Percentiles rank a stretch among this genome's conserved stretches.
phyloP scores from a whole-genome alignment of 768 basidiomycete genomes.

The Kockovaella imperatae region DNA sequence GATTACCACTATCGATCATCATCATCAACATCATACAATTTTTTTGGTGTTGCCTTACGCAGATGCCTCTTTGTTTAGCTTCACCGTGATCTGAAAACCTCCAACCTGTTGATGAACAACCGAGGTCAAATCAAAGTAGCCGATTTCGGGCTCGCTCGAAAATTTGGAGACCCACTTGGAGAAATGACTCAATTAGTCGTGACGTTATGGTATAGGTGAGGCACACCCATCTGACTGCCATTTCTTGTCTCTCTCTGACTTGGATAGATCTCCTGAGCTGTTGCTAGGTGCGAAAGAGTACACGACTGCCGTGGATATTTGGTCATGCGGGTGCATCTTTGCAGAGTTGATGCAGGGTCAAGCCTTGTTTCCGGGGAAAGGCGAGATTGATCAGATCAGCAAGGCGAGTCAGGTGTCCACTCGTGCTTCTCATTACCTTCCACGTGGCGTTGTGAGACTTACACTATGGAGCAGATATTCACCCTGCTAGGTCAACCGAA shows the following conservation, averaged over 20 bases:
- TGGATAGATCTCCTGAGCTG: slow-evolving; percentile 62
- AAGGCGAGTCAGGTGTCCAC: slow-evolving; percentile 49
- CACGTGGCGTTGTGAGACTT: not conserved
- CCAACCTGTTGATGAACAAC: slow-evolving; percentile 97
- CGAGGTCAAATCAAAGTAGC: slow-evolving; percentile 97
- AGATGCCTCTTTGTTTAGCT: slow-evolving; percentile 45
- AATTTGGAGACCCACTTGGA: slow-evolving; percentile 93
- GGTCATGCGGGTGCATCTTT: slow-evolving; percentile 98
- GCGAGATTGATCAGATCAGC: slow-evolving; percentile 80
- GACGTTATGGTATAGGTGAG: slow-evolving; percentile 95
- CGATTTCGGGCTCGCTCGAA: slow-evolving; percentile 90
- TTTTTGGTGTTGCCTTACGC: not conserved
- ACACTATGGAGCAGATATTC: slow-evolving; percentile 56
- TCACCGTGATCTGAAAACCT: slow-evolving; percentile 94
- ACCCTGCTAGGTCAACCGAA: slow-evolving; percentile 92
- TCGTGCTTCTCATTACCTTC: not conserved
- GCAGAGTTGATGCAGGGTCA: slow-evolving; percentile 91
- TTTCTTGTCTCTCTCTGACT: not conserved
- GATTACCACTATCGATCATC: not conserved
- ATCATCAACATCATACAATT: not conserved
- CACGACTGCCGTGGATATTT: slow-evolving; percentile 92
- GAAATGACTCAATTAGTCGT: slow-evolving; percentile 97
- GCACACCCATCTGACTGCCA: not conserved
- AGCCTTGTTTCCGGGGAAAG: slow-evolving; percentile 94
- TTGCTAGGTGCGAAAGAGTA: slow-evolving; percentile 87